Evolutionary conservation across 148 eudicot species (phyloP).

Genomic region (Bassia scoparia): DNA sequence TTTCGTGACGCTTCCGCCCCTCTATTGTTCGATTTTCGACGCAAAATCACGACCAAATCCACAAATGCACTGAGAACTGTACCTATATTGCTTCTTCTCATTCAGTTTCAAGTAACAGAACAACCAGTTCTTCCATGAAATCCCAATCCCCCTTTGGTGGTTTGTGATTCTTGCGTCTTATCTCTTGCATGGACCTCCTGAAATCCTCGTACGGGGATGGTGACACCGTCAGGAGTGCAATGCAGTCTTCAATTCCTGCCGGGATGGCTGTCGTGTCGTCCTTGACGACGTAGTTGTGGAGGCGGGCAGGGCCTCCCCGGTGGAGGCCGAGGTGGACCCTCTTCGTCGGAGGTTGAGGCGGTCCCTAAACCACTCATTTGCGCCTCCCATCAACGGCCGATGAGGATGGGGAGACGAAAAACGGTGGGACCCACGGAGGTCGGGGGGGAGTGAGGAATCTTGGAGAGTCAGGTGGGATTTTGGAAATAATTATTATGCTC

Average conservation of each 20-base stretch:
- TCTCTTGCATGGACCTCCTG: slow-evolving; percentile 59
- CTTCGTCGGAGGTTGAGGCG: slow-evolving; percentile 17
- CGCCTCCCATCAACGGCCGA: slow-evolving; percentile 39
- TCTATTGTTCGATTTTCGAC: slow-evolving; percentile 24
- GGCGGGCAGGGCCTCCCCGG: neutral
- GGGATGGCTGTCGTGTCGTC: slow-evolving; percentile 6
- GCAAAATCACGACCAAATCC: slow-evolving; percentile 42
- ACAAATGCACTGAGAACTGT: slow-evolving; percentile 61
- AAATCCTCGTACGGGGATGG: slow-evolving; percentile 59
- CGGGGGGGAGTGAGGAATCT: slow-evolving; percentile 30
- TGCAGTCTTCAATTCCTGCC: slow-evolving; percentile 43
- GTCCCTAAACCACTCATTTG: neutral
- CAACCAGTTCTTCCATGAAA: slow-evolving; percentile 66
- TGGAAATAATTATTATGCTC: neutral
- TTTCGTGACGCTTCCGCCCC: slow-evolving; percentile 14
- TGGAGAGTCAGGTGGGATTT: slow-evolving; percentile 33
- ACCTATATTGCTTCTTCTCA: slow-evolving; percentile 50
- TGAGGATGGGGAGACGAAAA: slow-evolving; percentile 40
- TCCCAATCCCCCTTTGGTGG: slow-evolving; percentile 57
- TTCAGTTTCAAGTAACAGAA: slow-evolving; percentile 64
- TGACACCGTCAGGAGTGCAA: slow-evolving; percentile 49
- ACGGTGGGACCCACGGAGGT: slow-evolving; percentile 39
- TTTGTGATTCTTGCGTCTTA: slow-evolving; percentile 42
- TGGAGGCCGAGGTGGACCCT: slow-evolving; percentile 20
- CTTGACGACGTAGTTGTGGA: neutral